Base-by-base conservation (phyloP, 306 rosid species). In the Quercus variabilis region DNA sequence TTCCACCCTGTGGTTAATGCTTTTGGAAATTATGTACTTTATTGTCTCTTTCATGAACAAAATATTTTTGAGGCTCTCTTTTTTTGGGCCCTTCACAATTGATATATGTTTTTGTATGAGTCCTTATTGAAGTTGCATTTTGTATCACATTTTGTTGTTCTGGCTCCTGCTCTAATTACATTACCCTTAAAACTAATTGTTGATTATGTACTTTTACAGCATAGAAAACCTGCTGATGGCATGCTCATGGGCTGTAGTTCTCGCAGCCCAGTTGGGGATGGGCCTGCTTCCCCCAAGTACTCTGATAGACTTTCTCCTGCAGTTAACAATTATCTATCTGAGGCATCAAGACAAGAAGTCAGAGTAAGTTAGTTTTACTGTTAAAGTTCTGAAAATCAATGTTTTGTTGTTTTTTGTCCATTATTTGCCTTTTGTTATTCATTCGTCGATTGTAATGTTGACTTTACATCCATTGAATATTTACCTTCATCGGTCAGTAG, bases 281-380 rank as follows among this genome's bases (percentile, higher is more conserved):
- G 86, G 69, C 94, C 97, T 80, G 86, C 91, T 78, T 92, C 99
- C 78, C 99, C 99, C 11, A 95, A 95, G 81, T 95, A 95, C 83
- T 92, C 99, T 71, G 99, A 95, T 77, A 89, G 92, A 83, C 99
- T 95, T 63, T 95, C 99, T 76, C 99, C 99, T 55, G 91, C 99
- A 26, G 90, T 95, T 78, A 92, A 95, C 92, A 95, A 88, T 84
- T 95, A 95, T 88, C 87, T 95, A 68, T 95, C 98, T 46, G 99
- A 95, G 84, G 99, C 99, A 55, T 95, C 99, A 18, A 88, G 99
- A 82, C 99, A 92, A 86, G 98, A 95, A 89, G 94, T 95, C 85
- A 90, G 97, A 83, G 99, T 95, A 81, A 90, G 99, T 75, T 78
- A 43, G 71, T 76, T 75, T 76, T 79, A 81, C 78, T 55, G 58